Evolutionary conservation across 1,139 yeast species (phyloP).

Genomic region (Blastobotrys persicus): DNA sequence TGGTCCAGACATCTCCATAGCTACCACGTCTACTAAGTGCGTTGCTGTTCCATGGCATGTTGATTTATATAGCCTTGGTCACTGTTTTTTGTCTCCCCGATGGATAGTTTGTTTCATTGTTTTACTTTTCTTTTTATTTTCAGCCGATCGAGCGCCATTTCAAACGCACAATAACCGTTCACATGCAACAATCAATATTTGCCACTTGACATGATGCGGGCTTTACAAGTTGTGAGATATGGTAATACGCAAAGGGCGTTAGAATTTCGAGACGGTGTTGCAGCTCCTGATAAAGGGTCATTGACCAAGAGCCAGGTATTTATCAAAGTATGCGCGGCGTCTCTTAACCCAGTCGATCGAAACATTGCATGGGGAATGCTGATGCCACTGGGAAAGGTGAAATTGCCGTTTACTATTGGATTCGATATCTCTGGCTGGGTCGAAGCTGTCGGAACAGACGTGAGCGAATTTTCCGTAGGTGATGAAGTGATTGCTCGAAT

Average conservation of each 20-base stretch:
- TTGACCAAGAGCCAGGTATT: slow-evolving; percentile 44
- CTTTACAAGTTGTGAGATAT: slow-evolving; percentile 2
- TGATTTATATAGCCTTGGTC: too few species aligned
- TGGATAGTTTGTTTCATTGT: too few species aligned
- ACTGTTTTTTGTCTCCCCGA: too few species aligned
- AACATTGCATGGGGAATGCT: slow-evolving; percentile 34
- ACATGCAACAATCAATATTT: too few species aligned
- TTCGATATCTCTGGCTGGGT: slow-evolving; percentile 54
- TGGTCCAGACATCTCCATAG: too few species aligned
- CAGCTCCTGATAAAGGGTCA: not conserved
- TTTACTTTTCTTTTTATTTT: not conserved
- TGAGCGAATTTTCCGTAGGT: slow-evolving; percentile 49
- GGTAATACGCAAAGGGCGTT: not conserved
- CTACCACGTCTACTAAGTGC: too few species aligned
- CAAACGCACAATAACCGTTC: too few species aligned
- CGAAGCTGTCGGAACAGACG: slow-evolving; percentile 55
- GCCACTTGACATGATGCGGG: slow-evolving; percentile 2
- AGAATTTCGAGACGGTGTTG: slow-evolving; percentile 1
- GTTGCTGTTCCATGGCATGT: too few species aligned
- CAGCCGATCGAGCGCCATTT: too few species aligned
- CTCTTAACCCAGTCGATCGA: slow-evolving; percentile 77
- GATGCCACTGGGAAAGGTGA: slow-evolving; percentile 41
- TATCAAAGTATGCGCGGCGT: slow-evolving; percentile 55
- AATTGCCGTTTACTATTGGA: slow-evolving; percentile 45
- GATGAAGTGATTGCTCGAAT: slow-evolving; percentile 50